Evolutionary conservation across 176 grass and related monocot species (phyloP).

Genomic region (Aegilops umbellulata): DNA sequence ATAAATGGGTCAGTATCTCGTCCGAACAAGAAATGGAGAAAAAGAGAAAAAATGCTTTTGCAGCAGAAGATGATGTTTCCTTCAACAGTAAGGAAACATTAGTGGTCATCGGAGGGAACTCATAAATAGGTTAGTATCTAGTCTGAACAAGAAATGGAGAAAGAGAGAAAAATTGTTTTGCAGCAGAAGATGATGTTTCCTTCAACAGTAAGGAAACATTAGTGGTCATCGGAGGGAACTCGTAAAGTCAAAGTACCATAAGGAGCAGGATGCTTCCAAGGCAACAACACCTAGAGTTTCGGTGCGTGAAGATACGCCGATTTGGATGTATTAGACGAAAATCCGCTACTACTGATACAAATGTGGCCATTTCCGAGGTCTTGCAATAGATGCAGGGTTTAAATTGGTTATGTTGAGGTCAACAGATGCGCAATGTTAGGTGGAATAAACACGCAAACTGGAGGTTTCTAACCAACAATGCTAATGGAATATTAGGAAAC

Average conservation of each 20-base stretch:
- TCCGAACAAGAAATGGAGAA: background rate
- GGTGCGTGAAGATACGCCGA: background rate
- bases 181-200: background rate
- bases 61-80: background rate
- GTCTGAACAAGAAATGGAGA: background rate
- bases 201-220: background rate
- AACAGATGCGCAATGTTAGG: background rate
- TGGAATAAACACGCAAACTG: background rate
- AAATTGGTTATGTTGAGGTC: background rate
- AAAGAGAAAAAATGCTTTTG: background rate
- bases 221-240: background rate
- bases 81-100: background rate
- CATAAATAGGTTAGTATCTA: background rate
- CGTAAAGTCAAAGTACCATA: slow-evolving; percentile 34
- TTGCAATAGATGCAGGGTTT: background rate
- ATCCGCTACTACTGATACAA: background rate
- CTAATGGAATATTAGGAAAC: background rate
- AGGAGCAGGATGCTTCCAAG: slow-evolving; percentile 36
- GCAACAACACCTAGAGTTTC: slow-evolving; percentile 30
- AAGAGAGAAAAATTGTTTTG: too few relatives aligned
- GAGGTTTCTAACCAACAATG: background rate
- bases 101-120: background rate
- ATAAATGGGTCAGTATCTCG: background rate
- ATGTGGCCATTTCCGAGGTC: background rate
- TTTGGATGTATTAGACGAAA: background rate